Percentiles rank a stretch among this genome's conserved stretches.
These are phyloP conservation scores for Inga leiocalycina DNA, from an alignment of 306 rosid species.

Conservation along the genomic window DNA sequence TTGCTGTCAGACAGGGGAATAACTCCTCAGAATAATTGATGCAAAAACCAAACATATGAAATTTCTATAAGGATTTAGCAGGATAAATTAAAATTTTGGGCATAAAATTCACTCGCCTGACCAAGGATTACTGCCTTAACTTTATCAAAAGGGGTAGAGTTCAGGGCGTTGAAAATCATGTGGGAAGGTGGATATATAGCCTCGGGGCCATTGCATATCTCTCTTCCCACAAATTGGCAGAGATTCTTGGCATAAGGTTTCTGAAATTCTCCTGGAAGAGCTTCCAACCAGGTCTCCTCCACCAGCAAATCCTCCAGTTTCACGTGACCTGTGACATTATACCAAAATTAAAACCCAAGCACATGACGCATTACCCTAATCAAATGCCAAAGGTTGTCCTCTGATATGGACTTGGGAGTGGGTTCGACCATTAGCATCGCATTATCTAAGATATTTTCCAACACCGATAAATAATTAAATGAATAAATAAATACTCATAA, in stretches of 20 bases:
- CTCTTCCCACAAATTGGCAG: conserved; percentile 63
- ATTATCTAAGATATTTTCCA: background rate
- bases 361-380: background rate
- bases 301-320: conserved; percentile 77
- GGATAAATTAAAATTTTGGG: background rate
- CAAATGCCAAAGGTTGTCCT: background rate
- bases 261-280: conserved; percentile 63
- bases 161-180: conserved; percentile 90
- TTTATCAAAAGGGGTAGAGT: conserved; percentile 72
- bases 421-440: background rate
- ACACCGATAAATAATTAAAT: background rate
- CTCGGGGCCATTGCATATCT: conserved; percentile 41
- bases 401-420: background rate
- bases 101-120: conserved; percentile 38
- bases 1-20: background rate
- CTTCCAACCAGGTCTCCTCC: conserved; percentile 79
- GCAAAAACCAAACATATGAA: background rate
- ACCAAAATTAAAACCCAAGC: background rate
- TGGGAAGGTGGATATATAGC: conserved; percentile 76
- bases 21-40: background rate
- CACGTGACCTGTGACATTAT: conserved; percentile 27
- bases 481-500: background rate
- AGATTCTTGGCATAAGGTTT: conserved; percentile 75
- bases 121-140: conserved; percentile 93
- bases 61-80: background rate